These are phyloP conservation scores for Sporothrix schenckii DNA, from an alignment of 2,329 filamentous ascomycete genomes.

Conservation along the genomic window DNA sequence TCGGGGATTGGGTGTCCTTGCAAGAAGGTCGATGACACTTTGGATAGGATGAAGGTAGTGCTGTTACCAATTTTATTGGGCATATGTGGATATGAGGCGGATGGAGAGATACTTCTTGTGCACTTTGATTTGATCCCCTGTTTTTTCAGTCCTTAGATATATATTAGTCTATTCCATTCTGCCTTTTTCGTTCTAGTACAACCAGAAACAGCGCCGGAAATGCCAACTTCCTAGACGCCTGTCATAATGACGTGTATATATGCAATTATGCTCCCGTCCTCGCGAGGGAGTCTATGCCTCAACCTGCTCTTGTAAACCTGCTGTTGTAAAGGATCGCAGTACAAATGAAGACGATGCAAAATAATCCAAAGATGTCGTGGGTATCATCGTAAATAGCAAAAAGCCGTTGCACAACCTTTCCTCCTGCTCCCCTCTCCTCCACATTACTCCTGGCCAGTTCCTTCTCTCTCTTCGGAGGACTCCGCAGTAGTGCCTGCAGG, in stretches of 20 bases:
- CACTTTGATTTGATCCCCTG: too few relatives aligned
- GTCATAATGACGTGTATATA: not conserved
- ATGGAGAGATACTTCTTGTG: too few relatives aligned
- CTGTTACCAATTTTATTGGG: too few relatives aligned
- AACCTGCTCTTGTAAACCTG: not conserved
- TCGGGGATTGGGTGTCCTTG: too few relatives aligned
- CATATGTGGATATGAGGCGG: too few relatives aligned
- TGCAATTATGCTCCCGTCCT: not conserved
- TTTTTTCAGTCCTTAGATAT: too few relatives aligned
- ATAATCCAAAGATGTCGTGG: constrained; percentile 18
- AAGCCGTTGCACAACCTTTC: not conserved
- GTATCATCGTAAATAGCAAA: constrained; percentile 26
- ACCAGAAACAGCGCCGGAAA: not conserved
- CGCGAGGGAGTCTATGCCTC: not conserved
- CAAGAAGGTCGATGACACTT: too few relatives aligned
- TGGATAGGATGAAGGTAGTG: too few relatives aligned
- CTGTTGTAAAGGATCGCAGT: not conserved
- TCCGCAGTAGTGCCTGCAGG: not conserved
- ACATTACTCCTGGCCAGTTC: not conserved
- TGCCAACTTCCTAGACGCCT: not conserved
- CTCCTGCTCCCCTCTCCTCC: not conserved
- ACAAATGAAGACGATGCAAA: not conserved
- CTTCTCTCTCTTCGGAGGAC: not conserved
- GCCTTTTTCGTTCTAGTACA: not conserved
- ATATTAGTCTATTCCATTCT: not conserved